phyloP scores from a whole-genome alignment of 2,329 filamentous ascomycete species.

The Pseudogymnoascus pannorum region DNA sequence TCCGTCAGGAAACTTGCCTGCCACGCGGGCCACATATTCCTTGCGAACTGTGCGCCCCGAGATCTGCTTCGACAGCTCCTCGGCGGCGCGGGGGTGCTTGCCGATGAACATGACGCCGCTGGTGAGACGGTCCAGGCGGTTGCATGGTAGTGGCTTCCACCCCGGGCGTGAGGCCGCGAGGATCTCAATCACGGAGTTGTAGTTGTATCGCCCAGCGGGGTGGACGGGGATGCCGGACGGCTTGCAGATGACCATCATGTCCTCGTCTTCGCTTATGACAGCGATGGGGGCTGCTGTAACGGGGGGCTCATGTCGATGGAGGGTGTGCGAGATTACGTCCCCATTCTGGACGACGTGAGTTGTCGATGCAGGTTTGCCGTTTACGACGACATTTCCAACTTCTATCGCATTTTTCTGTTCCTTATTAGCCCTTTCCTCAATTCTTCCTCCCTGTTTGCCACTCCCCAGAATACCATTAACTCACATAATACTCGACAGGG shows the following conservation, averaged over 20 bases:
- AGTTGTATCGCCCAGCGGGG: conserved; percentile 89
- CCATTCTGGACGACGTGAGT: conserved; percentile 76
- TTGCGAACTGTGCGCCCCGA: conserved; percentile 78
- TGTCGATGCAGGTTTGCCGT: conserved; percentile 60
- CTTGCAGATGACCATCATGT: conserved; percentile 95
- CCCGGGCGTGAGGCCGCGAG: conserved; percentile 66
- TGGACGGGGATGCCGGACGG: conserved; percentile 92
- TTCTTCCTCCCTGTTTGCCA: background rate
- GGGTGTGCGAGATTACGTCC: conserved; percentile 82
- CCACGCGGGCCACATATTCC: conserved; percentile 88
- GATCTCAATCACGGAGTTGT: conserved; percentile 91
- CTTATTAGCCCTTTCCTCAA: conserved; percentile 21
- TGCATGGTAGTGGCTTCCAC: conserved; percentile 64
- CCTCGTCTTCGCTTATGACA: conserved; percentile 83
- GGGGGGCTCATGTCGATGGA: conserved; percentile 92
- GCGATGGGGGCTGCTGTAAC: conserved; percentile 73
- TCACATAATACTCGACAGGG: conserved; percentile 75
- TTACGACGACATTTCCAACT: conserved; percentile 69
- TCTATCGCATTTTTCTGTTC: conserved; percentile 66
- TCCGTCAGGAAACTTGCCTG: conserved; percentile 84
- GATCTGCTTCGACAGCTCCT: conserved; percentile 69
- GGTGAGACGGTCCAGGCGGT: conserved; percentile 87
- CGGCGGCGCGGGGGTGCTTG: conserved; percentile 75
- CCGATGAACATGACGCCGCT: conserved; percentile 98
- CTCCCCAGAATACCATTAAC: conserved; percentile 21